These are phyloP conservation scores for Fusarium camptoceras DNA, from an alignment of 2,329 filamentous ascomycete species.

Conservation along the genomic window DNA sequence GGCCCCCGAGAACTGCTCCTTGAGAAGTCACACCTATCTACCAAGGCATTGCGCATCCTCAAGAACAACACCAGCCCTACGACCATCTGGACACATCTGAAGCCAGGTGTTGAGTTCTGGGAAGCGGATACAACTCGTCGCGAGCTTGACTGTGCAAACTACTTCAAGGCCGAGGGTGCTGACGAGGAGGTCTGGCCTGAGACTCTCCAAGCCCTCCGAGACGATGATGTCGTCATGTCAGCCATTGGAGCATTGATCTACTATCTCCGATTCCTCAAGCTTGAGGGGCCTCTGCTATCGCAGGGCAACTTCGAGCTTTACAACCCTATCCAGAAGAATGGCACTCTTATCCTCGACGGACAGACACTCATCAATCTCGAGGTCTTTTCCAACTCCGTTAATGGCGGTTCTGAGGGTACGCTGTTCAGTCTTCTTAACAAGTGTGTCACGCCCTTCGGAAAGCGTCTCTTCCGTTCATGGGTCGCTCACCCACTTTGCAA, in stretches of 20 bases:
- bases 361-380: conserved; percentile 99
- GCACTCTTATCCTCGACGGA: conserved; percentile 91
- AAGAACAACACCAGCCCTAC: conserved; percentile 96
- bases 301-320: conserved; percentile 93
- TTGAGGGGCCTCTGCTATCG: conserved; percentile 87
- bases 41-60: conserved; percentile 90
- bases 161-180: conserved; percentile 74
- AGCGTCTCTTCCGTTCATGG: conserved; percentile 96
- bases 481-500: conserved; percentile 95
- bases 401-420: conserved; percentile 86
- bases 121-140: conserved; percentile 83
- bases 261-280: conserved; percentile 87
- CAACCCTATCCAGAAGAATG: conserved; percentile 89
- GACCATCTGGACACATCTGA: conserved; percentile 95
- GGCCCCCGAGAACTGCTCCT: conserved; percentile 88
- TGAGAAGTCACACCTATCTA: conserved; percentile 87
- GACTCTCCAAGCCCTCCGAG: conserved; percentile 75
- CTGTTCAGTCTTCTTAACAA: conserved; percentile 91
- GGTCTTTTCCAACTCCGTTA: conserved; percentile 91
- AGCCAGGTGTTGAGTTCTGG: conserved; percentile 90
- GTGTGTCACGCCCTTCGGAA: conserved; percentile 96
- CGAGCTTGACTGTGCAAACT: conserved; percentile 82
- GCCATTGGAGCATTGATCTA: conserved; percentile 89
- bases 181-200: conserved; percentile 79
- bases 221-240: conserved; percentile 88